These are phyloP conservation scores for Hypocreales sp. DNA, from an alignment of 2,329 filamentous ascomycete genomes.

Conservation along the genomic window DNA sequence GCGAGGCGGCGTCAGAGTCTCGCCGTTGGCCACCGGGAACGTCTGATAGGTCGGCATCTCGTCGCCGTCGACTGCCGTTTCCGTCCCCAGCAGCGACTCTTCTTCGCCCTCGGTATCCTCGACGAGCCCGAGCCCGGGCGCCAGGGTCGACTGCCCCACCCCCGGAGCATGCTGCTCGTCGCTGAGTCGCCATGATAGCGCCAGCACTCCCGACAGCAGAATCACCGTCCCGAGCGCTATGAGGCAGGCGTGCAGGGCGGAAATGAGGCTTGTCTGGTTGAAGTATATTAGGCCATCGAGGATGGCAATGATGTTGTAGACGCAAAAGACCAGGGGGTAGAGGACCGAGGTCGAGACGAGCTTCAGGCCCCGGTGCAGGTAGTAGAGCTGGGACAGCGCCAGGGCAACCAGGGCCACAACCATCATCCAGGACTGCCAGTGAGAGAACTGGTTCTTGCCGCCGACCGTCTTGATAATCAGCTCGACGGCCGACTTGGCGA, in stretches of 20 bases:
- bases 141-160: constrained; percentile 52
- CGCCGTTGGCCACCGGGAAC: constrained; percentile 23
- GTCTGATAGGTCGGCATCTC: constrained; percentile 30
- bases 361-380: constrained; percentile 84
- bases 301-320: constrained; percentile 98
- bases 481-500: constrained; percentile 95
- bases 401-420: constrained; percentile 66
- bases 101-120: constrained; percentile 52
- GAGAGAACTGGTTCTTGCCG: constrained; percentile 80
- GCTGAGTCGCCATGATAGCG: constrained; percentile 83
- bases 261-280: constrained; percentile 68
- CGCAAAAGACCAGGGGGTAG: constrained; percentile 94
- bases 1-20: constrained; percentile 23
- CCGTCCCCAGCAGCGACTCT: constrained; percentile 34
- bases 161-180: constrained; percentile 52
- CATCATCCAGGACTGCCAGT: constrained; percentile 91
- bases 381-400: constrained; percentile 85
- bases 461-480: constrained; percentile 77
- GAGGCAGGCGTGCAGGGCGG: constrained; percentile 58
- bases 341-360: constrained; percentile 89
- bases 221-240: constrained; percentile 80
- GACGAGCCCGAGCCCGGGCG: constrained; percentile 70
- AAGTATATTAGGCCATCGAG: constrained; percentile 96
- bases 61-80: constrained; percentile 25
- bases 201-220: constrained; percentile 73